Evolutionary conservation across 768 basidiomycete genomes (phyloP), one percentile per base, ranked within the genome.

Genomic region (Termitomyces titanicus): DNA sequence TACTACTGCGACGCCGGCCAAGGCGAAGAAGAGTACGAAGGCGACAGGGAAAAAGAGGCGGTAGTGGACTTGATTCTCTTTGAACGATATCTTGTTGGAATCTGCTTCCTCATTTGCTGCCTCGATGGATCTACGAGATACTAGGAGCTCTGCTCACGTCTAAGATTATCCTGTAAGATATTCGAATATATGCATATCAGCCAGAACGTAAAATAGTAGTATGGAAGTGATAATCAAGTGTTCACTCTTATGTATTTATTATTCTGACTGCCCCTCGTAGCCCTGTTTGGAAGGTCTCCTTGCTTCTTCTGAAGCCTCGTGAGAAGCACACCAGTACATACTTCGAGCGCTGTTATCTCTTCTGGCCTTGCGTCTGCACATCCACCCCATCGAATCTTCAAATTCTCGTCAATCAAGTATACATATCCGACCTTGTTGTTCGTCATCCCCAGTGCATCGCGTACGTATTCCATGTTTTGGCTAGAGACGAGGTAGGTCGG

Each of bases 361-460:
- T 91, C 85, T 3, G 69, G 65, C 56, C 81, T 88, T 0, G 94
- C 91, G 62, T 92, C 89, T 7, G 88, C 93, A 61, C 93, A 90
- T 10, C 84, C 96, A 1, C 89, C 95, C 96, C 96, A 98, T 18
- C 96, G 81, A 45, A 98, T 81, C 68, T 85, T 90, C 57, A 85
- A 67, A 56, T 91, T 83, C 68, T 86, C 82, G 66, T 98, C 96
- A 25, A 98, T 83, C 12, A 98, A 77, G 65, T 89, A 98, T 13
- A 95, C 86, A 65, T 96, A 97, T 18, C 95, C 96, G 29, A 98
- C 81, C 64, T 89, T 86, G 67, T 85, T 88, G 72, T 98, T 98
- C 29, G 83, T 82, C 79, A 96, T 87, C 0, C 93, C 92, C 43
- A 98, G 72, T 5, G 90, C 84, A 37, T 92, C 88, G 31, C 92